Percentiles rank a stretch among this genome's conserved stretches.
These are phyloP conservation scores for Trichoderma parareesei DNA, from an alignment of 495 filamentous ascomycete genomes.

Conservation along the genomic window DNA sequence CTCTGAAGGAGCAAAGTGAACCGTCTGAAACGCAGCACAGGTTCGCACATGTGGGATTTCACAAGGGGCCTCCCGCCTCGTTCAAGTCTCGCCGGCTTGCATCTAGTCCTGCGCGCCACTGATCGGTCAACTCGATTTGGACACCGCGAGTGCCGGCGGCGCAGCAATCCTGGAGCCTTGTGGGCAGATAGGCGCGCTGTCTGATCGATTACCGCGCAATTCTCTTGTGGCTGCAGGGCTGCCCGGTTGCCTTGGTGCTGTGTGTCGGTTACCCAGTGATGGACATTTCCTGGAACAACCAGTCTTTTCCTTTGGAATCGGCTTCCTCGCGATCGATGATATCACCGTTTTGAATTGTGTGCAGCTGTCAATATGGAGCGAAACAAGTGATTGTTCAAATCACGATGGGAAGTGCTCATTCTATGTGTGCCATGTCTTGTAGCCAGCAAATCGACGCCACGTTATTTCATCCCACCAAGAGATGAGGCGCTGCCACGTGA, in stretches of 20 bases:
- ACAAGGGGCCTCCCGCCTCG: neutral
- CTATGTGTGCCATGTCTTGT: neutral
- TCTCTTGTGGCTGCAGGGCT: neutral
- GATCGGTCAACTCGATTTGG: conserved; percentile 6
- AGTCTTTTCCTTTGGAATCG: neutral
- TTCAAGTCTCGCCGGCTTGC: neutral
- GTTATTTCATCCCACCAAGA: neutral
- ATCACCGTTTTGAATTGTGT: neutral
- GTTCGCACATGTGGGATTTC: neutral
- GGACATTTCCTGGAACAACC: no score
- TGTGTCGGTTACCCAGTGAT: neutral
- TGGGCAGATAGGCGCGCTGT: neutral
- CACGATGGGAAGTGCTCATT: neutral
- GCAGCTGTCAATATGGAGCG: neutral
- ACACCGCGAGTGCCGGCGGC: conserved; percentile 1
- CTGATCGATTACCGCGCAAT: conserved; percentile 1
- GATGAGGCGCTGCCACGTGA: neutral
- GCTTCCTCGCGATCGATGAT: no score
- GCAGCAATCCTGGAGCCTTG: neutral
- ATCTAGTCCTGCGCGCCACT: neutral
- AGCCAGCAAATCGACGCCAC: neutral
- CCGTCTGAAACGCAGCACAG: neutral
- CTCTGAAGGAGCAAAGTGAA: neutral
- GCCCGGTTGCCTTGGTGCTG: neutral
- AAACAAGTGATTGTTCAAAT: neutral